Evolutionary conservation across 2,329 filamentous ascomycete genomes (phyloP).

Genomic region (Neonectria neomacrospora): DNA sequence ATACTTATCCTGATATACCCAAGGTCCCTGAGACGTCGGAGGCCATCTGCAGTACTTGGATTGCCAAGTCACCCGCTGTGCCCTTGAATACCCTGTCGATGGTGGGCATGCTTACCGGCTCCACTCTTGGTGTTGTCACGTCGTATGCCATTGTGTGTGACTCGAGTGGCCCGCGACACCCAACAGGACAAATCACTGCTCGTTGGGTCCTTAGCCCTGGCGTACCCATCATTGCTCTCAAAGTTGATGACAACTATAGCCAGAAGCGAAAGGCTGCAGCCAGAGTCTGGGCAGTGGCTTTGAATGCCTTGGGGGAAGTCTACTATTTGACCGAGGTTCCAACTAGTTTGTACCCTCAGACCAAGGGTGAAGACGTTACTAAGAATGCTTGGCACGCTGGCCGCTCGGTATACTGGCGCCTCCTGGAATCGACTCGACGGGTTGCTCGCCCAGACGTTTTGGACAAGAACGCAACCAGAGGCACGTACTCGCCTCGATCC

Average conservation of each 20-base stretch:
- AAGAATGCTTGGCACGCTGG: constrained; percentile 83
- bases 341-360: constrained; percentile 61
- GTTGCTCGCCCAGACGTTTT: constrained; percentile 77
- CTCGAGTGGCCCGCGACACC: constrained; percentile 68
- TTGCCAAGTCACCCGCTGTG: constrained; percentile 82
- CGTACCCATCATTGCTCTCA: constrained; percentile 87
- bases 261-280: constrained; percentile 73
- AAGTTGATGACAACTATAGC: constrained; percentile 85
- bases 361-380: constrained; percentile 65
- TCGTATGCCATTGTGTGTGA: constrained; percentile 79
- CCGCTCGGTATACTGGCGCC: constrained; percentile 81
- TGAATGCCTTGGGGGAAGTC: constrained; percentile 93
- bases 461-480: constrained; percentile 72
- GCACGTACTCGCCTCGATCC: constrained; percentile 83
- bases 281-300: constrained; percentile 88
- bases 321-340: constrained; percentile 85
- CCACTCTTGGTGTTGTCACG: constrained; percentile 83
- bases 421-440: constrained; percentile 82
- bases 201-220: constrained; percentile 93
- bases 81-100: constrained; percentile 79
- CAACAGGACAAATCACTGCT: constrained; percentile 82
- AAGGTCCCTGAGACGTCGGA: constrained; percentile 76
- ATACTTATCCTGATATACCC: constrained; percentile 79
- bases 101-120: constrained; percentile 84
- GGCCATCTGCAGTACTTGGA: constrained; percentile 84